A percentile compares a stretch with the other conserved stretches of the same genome.
phyloP scores from a whole-genome alignment of 2,329 filamentous ascomycete species.

The Metarhizium brunneum region DNA sequence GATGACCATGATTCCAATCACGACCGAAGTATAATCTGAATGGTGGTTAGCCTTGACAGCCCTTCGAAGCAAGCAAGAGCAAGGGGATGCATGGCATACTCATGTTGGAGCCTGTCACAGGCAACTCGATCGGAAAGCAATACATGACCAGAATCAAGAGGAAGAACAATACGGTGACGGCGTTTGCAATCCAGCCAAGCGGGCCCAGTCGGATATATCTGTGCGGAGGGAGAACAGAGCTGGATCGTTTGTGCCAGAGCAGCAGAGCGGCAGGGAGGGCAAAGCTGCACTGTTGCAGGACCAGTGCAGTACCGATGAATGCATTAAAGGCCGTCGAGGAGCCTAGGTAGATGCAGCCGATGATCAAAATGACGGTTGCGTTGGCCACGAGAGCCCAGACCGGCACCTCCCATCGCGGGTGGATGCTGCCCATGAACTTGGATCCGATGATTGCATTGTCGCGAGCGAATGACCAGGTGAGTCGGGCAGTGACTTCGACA shows the following conservation, averaged over 20 bases:
- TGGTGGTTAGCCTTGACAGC: too few species aligned
- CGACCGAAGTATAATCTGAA: too few species aligned
- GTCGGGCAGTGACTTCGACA: not conserved
- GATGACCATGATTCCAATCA: too few species aligned
- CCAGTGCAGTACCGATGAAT: conserved; percentile 40
- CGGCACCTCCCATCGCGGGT: conserved; percentile 21
- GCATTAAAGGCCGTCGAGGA: conserved; percentile 49
- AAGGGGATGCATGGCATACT: conserved; percentile 1
- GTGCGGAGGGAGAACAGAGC: not conserved
- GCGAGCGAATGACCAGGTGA: not conserved
- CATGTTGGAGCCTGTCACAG: conserved; percentile 16
- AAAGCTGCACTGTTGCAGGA: conserved; percentile 22
- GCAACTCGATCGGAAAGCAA: not conserved
- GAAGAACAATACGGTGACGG: not conserved
- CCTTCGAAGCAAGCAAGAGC: too few species aligned
- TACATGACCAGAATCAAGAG: not conserved
- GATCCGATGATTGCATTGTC: not conserved
- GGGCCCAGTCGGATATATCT: not conserved
- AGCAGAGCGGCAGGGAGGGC: conserved; percentile 49
- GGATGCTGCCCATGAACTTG: conserved; percentile 33
- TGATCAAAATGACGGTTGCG: conserved; percentile 37
- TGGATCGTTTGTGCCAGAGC: conserved; percentile 22
- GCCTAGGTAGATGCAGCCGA: conserved; percentile 49
- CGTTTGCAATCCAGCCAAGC: not conserved
- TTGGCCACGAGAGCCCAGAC: conserved; percentile 37